Base-by-base conservation (phyloP, 352 stramenopile genomes). In the Phytophthora lateralis region DNA sequence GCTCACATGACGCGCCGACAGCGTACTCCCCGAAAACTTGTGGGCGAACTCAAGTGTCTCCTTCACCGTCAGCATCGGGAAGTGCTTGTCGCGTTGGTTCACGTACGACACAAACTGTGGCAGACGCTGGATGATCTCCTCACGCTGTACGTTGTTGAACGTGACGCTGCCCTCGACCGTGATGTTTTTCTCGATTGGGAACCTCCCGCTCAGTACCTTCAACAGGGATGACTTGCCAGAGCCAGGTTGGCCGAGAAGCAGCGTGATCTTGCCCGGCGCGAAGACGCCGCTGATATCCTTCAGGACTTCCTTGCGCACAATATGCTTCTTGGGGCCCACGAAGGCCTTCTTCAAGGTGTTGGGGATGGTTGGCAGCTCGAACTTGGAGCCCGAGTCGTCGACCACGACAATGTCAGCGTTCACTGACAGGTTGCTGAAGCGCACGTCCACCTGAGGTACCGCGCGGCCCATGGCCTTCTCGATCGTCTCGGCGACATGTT, bases 401-500 rank as follows among this genome's bases (percentile, higher is more conserved):
- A 58, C 53, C 11, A 79, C 51, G 11, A 69, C 51, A 14, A 67
- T 48, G n/a, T 71, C 62, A 2, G 46, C 51, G 3, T 27, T 59
- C 15, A 63, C 34, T 0, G 60, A 68, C 51, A 68, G 37, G 38
- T 62, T 54, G 48, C 37, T 57, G 39, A 69, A 59, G 21, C 60
- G 69, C 18, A 80, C 66, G 21, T 80, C 72, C 45, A 76, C 45
- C 29, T 65, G 58, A 4, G 68, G 71, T 6, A 77, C 43, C 5
- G 38, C 32, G 21, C 54, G 60, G 1, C 66, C 70, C 2, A 55
- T 37, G 10, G 70, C 45, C 30, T 50, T 47, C 45, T 75, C 61
- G 12, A 59, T 42, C 32, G 57, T 68, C 18, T 47, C 34, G 10
- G 41, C 64, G 30, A 69, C 27, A 17, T 60, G 50, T 35, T 61